Base-by-base conservation (phyloP, 805 yeast genomes). In the Candida coquimbonensis region DNA sequence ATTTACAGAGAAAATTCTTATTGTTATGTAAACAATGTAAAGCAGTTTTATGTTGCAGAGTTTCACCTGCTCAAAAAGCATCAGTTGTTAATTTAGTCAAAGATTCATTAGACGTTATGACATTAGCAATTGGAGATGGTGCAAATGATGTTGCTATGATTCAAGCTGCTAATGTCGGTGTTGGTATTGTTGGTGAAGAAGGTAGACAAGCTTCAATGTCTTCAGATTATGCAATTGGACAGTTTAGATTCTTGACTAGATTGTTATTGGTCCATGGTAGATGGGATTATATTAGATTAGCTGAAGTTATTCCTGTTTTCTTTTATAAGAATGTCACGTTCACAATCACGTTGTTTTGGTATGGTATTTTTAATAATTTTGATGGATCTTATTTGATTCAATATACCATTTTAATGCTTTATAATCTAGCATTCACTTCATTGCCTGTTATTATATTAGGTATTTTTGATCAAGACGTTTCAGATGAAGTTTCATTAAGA, bases 121-220 rank as follows among this genome's bases (percentile, higher is more conserved):
- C 95, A 1, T 66, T 86, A 43, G 91, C 62, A 21, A 84, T 86
- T 59, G 95, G 95, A 53, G 95, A 86, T 65, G 95, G 95, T 46
- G 81, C 93, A 19, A 86, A 86, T 61, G 95, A 86, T 67, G 93
- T 86, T 51, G 89, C 95, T 9, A 86, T 86, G 95, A 86, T 86
- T 53, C 95, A 86, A 62, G 83, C 89, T 26, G 91, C 93, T 1
- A 81, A 85, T 64, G 83, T 86, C 43, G 61, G 62, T 47, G 60
- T 58, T 37, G 95, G 95, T 57, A 84, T 85, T 45, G 93, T 90
- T 7, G 93, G 95, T 67, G 93, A 85, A 68, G 93, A 86, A 67
- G 95, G 95, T 57, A 69, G 93, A 50, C 93, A 84, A 64, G 93
- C 93, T 16, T 91, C 78, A 7, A 86, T 86, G 95, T 80, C 89